A percentile compares a stretch with the other conserved stretches of the same genome.
Conservation (phyloP, 192 early-diverging fungal species). For the Helicostylum pulchrum region DNA sequence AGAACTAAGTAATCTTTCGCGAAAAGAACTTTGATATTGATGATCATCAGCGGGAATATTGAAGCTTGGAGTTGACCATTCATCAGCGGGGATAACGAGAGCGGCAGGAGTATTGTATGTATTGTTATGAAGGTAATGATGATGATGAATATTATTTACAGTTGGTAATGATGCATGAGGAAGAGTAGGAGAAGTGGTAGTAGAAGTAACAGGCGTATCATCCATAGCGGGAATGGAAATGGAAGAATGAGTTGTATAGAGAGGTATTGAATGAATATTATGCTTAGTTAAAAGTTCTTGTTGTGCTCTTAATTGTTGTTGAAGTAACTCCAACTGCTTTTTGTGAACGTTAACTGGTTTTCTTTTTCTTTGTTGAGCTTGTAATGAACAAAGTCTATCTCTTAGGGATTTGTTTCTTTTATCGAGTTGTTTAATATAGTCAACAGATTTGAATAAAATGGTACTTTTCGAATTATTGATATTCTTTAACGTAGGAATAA, state of each 20-base stretch:
- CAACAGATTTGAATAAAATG: constrained; percentile 65
- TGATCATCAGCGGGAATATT: not conserved
- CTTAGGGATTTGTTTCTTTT: constrained; percentile 44
- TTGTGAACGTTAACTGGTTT: constrained; percentile 10
- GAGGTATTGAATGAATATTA: not conserved
- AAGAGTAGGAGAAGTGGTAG: constrained; percentile 13
- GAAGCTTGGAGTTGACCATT: not conserved
- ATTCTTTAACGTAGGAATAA: constrained; percentile 76
- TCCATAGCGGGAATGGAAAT: constrained; percentile 14
- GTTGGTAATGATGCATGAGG: constrained; percentile 1
- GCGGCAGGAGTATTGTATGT: constrained; percentile 6
- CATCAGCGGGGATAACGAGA: constrained; percentile 20
- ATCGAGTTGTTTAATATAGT: constrained; percentile 60
- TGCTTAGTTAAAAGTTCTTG: constrained; percentile 3
- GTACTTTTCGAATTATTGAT: constrained; percentile 62
- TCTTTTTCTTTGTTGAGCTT: constrained; percentile 6
- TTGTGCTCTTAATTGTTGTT: constrained; percentile 15
- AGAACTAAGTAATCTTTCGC: no score
- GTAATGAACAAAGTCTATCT: constrained; percentile 16
- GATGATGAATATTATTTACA: constrained; percentile 14
- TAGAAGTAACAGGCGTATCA: constrained; percentile 9
- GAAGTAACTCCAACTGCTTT: not conserved
- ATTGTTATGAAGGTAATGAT: constrained; percentile 1
- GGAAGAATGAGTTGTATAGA: constrained; percentile 5
- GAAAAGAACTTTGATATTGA: not conserved